These are phyloP conservation scores for Axilococcus clingmanii DNA, from an alignment of 139 green algal species.

Conservation along the genomic window DNA sequence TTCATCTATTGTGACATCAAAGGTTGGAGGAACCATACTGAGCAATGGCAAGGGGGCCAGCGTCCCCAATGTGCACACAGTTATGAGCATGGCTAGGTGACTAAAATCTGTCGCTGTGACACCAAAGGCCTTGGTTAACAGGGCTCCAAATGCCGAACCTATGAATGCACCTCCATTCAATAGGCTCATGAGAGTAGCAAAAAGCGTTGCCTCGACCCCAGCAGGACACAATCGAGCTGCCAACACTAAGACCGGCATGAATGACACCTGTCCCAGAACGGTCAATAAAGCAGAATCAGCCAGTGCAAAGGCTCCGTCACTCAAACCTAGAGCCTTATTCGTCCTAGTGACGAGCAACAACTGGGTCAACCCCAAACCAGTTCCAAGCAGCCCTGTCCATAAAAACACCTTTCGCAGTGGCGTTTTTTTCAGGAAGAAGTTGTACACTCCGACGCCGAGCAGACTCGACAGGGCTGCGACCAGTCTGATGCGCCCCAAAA, in stretches of 20 bases:
- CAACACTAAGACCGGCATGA: constrained; percentile 96
- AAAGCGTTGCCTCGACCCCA: constrained; percentile 95
- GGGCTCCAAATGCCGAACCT: constrained; percentile 48
- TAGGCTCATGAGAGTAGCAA: constrained; percentile 92
- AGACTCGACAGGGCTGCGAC: constrained; percentile 64
- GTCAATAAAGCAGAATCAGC: constrained; percentile 85
- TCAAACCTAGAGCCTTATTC: constrained; percentile 54
- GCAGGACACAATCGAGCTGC: constrained; percentile 57
- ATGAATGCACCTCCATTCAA: constrained; percentile 70
- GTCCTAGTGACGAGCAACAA: constrained; percentile 60
- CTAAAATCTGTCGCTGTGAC: constrained; percentile 65
- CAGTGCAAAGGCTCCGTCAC: constrained; percentile 85
- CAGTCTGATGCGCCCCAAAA: constrained; percentile 85
- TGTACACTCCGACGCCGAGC: constrained; percentile 66
- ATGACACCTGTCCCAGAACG: constrained; percentile 78
- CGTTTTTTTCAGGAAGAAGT: constrained; percentile 53
- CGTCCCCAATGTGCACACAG: constrained; percentile 42
- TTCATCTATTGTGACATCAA: too few species aligned
- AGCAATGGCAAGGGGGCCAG: constrained; percentile 52
- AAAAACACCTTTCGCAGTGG: constrained; percentile 58
- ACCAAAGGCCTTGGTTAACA: constrained; percentile 58
- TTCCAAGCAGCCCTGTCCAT: constrained; percentile 64
- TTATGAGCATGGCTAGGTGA: constrained; percentile 45
- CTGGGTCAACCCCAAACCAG: constrained; percentile 68
- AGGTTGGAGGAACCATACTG: too few species aligned